phyloP scores from a whole-genome alignment of 2,329 filamentous ascomycete species.

The Colletotrichum melonis region DNA sequence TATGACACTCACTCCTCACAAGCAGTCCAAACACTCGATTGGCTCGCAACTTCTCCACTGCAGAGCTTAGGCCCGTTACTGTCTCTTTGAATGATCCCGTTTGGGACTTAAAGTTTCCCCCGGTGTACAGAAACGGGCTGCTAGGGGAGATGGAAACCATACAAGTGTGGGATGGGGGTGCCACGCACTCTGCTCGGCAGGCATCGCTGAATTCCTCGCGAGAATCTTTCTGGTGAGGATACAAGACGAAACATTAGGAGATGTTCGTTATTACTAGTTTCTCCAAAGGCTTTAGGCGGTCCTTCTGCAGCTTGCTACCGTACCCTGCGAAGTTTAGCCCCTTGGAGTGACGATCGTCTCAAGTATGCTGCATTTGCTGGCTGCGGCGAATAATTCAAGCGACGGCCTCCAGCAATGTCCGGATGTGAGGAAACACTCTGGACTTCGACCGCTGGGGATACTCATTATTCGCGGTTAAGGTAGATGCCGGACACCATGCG shows the following conservation, averaged over 20 bases:
- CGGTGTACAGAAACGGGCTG: background rate
- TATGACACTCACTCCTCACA: background rate
- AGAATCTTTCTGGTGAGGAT: background rate
- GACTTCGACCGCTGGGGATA: background rate
- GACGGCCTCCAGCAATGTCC: background rate
- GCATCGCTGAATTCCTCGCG: background rate
- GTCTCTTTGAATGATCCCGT: background rate
- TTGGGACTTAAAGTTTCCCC: background rate
- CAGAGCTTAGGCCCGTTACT: background rate
- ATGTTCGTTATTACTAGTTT: background rate
- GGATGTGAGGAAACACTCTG: background rate
- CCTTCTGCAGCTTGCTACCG: background rate
- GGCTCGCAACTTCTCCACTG: background rate
- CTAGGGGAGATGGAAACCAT: background rate
- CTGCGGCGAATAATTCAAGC: background rate
- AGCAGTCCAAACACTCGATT: background rate
- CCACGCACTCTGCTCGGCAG: background rate
- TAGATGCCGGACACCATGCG: background rate
- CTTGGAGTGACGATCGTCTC: background rate
- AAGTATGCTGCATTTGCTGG: background rate
- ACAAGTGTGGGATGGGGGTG: background rate
- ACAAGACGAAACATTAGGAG: background rate
- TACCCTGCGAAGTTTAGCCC: background rate
- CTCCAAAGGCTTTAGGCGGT: background rate
- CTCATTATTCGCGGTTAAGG: background rate